Conservation (phyloP, 208 protist genomes). For the Acanthamoeba sp. region DNA sequence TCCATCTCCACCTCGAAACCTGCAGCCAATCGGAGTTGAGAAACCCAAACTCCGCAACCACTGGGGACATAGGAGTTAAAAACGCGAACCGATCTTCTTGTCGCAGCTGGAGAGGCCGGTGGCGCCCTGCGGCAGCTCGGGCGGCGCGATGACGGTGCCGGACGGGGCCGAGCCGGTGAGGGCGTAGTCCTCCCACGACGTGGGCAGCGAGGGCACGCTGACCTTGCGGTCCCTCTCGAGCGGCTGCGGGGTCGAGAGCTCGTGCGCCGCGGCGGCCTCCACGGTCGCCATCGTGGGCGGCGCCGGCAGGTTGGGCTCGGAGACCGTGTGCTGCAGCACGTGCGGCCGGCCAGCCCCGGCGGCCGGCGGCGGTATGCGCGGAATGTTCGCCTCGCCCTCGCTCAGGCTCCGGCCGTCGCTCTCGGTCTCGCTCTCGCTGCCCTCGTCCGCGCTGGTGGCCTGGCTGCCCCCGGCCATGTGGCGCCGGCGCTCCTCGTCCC, state of each 20-base stretch:
- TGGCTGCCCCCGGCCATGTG: slow-evolving; percentile 16
- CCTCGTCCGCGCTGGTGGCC: neutral
- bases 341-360: neutral
- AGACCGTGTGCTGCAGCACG: neutral
- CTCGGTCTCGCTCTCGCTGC: neutral
- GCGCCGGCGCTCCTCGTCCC: slow-evolving; percentile 36
- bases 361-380: neutral
- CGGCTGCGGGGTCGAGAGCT: neutral
- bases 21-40: too few relatives aligned
- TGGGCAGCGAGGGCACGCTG: neutral
- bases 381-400: neutral
- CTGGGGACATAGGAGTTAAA: neutral
- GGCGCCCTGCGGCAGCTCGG: neutral
- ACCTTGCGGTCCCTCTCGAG: neutral
- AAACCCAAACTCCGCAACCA: too few relatives aligned
- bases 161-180: neutral
- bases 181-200: slow-evolving; percentile 54
- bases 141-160: neutral
- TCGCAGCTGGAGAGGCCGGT: neutral
- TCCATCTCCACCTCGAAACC: slow-evolving; percentile 50
- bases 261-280: neutral
- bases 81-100: slow-evolving; percentile 20
- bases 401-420: neutral
- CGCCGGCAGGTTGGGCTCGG: neutral
- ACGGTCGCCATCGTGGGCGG: neutral